Percentiles rank a stretch among this genome's conserved stretches.
Evolutionary conservation across 1,139 yeast genomes (phyloP).

Genomic region (Geotrichum europaeum): DNA sequence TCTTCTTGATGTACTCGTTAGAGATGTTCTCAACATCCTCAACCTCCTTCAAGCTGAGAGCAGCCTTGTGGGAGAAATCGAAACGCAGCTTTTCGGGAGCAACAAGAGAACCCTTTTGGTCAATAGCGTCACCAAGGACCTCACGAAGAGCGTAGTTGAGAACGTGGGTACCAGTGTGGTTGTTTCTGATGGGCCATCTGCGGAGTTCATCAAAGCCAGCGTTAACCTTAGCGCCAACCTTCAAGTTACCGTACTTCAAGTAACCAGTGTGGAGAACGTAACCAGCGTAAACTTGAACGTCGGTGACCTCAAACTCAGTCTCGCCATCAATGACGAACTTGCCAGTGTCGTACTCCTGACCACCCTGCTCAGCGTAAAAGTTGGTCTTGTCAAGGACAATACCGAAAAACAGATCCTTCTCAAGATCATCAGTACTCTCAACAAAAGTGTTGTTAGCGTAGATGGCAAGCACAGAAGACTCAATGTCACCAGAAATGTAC

Average conservation of each 20-base stretch:
- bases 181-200: slow-evolving; percentile 94
- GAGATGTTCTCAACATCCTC: slow-evolving; percentile 68
- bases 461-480: slow-evolving; percentile 53
- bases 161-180: slow-evolving; percentile 97
- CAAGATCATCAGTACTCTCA: slow-evolving; percentile 38
- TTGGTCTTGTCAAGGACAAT: slow-evolving; percentile 82
- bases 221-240: slow-evolving; percentile 63
- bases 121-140: slow-evolving; percentile 80
- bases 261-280: slow-evolving; percentile 92
- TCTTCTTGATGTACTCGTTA: slow-evolving; percentile 63
- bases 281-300: slow-evolving; percentile 90
- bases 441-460: slow-evolving; percentile 64
- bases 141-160: slow-evolving; percentile 83
- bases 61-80: slow-evolving; percentile 89
- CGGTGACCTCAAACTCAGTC: slow-evolving; percentile 81
- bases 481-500: slow-evolving; percentile 34
- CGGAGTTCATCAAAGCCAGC: slow-evolving; percentile 89
- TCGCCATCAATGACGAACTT: slow-evolving; percentile 81
- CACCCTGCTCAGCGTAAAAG: slow-evolving; percentile 98
- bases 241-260: slow-evolving; percentile 66
- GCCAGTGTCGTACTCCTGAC: slow-evolving; percentile 96
- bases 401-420: slow-evolving; percentile 57
- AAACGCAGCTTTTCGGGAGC: slow-evolving; percentile 93
- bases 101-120: slow-evolving; percentile 95
- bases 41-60: slow-evolving; percentile 62